Conservation (phyloP, 306 rosid genomes). For the Sphenostylis stenocarpa region DNA sequence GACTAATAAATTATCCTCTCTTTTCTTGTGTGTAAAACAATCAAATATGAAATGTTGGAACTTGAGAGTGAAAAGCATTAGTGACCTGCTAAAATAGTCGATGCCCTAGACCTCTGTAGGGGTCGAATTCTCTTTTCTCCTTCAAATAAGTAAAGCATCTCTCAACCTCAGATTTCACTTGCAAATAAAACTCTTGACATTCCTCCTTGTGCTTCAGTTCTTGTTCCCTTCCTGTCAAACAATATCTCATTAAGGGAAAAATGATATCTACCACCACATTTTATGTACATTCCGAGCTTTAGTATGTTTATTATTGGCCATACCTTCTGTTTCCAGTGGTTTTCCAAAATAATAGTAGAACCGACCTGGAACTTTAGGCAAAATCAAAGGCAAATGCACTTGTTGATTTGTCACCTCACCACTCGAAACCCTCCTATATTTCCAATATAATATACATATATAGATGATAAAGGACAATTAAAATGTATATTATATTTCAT, state of each 20-base stretch:
- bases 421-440: constrained; percentile 41
- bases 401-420: constrained; percentile 85
- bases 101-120: constrained; percentile 62
- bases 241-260: constrained; percentile 15
- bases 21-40: neutral
- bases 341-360: constrained; percentile 83
- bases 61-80: constrained; percentile 52
- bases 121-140: constrained; percentile 68
- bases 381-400: constrained; percentile 63
- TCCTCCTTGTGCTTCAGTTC: constrained; percentile 60
- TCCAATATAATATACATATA: neutral
- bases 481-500: neutral
- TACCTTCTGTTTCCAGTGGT: constrained; percentile 84
- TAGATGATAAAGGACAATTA: neutral
- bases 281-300: neutral
- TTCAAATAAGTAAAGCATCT: constrained; percentile 62
- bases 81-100: constrained; percentile 60
- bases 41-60: constrained; percentile 86
- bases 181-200: constrained; percentile 59
- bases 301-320: neutral
- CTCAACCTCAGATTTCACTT: constrained; percentile 72
- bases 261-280: constrained; percentile 6
- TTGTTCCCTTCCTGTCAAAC: constrained; percentile 60
- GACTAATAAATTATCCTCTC: neutral
- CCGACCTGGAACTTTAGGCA: constrained; percentile 82